Percentiles rank a stretch among this genome's conserved stretches.
phyloP scores from a whole-genome alignment of 257 asterid species.

The Solanum microdontum region DNA sequence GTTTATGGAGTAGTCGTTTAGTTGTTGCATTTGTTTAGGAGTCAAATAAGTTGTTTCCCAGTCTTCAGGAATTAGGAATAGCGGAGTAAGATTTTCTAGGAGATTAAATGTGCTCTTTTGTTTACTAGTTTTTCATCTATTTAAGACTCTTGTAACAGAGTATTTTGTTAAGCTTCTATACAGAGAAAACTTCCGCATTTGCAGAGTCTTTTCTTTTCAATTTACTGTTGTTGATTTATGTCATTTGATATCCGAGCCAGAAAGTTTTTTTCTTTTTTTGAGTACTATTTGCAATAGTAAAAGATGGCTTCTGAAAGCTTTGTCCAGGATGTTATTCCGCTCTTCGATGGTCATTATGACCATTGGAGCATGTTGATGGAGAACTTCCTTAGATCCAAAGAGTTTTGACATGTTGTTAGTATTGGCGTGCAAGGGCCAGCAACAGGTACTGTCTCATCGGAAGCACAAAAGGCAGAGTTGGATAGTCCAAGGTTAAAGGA shows the following conservation, averaged over 20 bases:
- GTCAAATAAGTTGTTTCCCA: neutral
- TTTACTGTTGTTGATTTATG: neutral
- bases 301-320: neutral
- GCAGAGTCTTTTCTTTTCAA: neutral
- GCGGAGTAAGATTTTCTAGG: neutral
- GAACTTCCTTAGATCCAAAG: neutral
- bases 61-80: too few relatives aligned
- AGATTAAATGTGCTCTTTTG: neutral
- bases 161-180: neutral
- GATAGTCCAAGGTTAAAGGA: neutral
- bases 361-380: neutral
- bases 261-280: neutral
- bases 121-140: too few relatives aligned
- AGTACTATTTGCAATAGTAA: neutral
- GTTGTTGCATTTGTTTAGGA: neutral
- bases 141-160: neutral
- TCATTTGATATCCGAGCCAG: neutral
- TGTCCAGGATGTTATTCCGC: too few relatives aligned
- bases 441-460: accelerated
- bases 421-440: neutral
- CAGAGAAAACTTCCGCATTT: neutral
- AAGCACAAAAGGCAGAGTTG: neutral
- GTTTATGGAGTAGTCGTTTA: neutral
- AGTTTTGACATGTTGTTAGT: too few relatives aligned
- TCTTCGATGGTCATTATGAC: neutral